Base-by-base conservation (phyloP, 306 rosid species). In the Cucurbita argyrosperma region DNA sequence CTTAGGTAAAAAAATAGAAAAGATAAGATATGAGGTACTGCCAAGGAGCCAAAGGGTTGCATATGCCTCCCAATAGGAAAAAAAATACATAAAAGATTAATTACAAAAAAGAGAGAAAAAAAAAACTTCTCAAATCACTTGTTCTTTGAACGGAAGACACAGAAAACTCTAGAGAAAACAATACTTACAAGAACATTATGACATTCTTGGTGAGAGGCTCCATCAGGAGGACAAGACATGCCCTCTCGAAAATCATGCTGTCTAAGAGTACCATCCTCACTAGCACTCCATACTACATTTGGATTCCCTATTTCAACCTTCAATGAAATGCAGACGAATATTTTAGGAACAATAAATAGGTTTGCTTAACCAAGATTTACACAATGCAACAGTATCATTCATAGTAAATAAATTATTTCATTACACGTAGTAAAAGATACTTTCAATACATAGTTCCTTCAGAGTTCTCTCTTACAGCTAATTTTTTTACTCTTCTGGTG, bases 181-280 rank as follows among this genome's bases (percentile, higher is more conserved):
- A 13, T 63, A 77, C 89, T 71, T 83, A 94, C 99, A 59, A 94
- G 87, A 84, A 94, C 82, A 84, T 84, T 94, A 74, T 82, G 92
- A 78, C 99, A 94, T 79, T 91, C 97, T 84, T 91, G 96, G 67
- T 83, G 95, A 43, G 96, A 76, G 76, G 96, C 88, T 79, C 97
- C 96, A 74, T 88, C 90, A 11, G 92, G 92, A 69, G 96, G 91
- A 82, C 99, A 95, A 64, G 96, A 79, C 61, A 88, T 80, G 76
- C 91, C 87, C 85, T 88, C 96, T 68, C 99, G 99, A 76, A 91
- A 80, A 78, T 95, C 99, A 84, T 95, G 97, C 76, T 95, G 99
- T 79, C 99, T 85, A 79, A 95, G 81, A 79, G 99, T 95, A 72
- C 99, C 99, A 85, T 95, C 99, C 83, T 95, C 99, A 83, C 99